phyloP scores from a whole-genome alignment of 345 rosid genomes.

The Capsella bursapastoris region DNA sequence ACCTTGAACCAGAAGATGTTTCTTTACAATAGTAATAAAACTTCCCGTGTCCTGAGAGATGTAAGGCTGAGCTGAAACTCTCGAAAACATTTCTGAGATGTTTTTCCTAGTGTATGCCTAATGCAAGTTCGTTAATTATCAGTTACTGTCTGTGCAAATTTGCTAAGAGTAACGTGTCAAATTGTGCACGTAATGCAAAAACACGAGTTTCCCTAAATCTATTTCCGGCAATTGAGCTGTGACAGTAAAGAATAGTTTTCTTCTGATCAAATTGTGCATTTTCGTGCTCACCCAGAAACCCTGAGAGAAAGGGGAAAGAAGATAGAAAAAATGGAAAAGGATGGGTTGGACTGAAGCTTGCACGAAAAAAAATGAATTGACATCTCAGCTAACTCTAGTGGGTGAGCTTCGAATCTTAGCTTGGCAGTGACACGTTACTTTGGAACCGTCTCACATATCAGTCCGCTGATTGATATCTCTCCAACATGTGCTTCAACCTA shows the following conservation, averaged over 20 bases:
- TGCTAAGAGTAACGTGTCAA: constrained; percentile 18
- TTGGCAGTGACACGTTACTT: constrained; percentile 41
- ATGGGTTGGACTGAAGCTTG: constrained; percentile 24
- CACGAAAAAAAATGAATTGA: constrained; percentile 35
- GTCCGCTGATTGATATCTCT: constrained; percentile 19
- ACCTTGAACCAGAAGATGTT: constrained; percentile 2
- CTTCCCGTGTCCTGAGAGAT: too few species aligned
- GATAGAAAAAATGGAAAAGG: too few species aligned
- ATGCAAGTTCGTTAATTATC: not conserved
- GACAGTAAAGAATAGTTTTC: constrained; percentile 2
- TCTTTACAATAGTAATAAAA: too few species aligned
- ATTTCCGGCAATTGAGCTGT: constrained; percentile 11
- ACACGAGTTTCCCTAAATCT: constrained; percentile 19
- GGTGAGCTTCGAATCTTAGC: constrained; percentile 36
- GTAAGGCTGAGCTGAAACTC: too few species aligned
- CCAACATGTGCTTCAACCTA: constrained; percentile 10
- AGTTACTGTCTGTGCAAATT: constrained; percentile 10
- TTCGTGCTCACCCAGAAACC: constrained; percentile 15
- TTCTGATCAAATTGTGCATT: constrained; percentile 23
- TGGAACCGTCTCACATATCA: constrained; percentile 18
- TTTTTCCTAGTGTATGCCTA: constrained; percentile 5
- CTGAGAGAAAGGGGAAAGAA: not conserved
- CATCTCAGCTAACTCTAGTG: constrained; percentile 39
- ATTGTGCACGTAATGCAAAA: constrained; percentile 10
- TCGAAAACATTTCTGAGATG: not conserved